These are phyloP conservation scores for Comarum palustre DNA, from an alignment of 306 rosid species.

Conservation along the genomic window DNA sequence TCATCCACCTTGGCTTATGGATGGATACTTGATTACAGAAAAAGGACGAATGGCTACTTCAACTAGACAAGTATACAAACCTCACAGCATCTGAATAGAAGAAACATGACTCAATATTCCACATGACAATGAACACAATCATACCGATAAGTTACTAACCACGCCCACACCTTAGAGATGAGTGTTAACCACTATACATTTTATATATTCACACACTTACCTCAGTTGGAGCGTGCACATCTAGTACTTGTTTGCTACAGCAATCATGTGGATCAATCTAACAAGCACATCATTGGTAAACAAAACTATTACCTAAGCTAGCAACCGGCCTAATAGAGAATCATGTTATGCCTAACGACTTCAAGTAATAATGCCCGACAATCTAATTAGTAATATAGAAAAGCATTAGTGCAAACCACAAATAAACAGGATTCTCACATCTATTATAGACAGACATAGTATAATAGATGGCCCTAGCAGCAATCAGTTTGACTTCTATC, in stretches of 20 bases:
- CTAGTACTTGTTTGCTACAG: background rate
- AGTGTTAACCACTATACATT: background rate
- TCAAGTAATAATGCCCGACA: background rate
- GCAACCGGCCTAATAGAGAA: background rate
- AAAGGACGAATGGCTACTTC: background rate
- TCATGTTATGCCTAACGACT: background rate
- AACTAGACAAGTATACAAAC: background rate
- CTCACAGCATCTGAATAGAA: background rate
- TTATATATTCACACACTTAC: background rate
- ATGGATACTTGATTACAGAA: background rate
- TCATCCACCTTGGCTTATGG: background rate
- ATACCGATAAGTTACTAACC: background rate
- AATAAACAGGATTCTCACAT: background rate
- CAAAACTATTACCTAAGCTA: too few species aligned
- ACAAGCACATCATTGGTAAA: constrained; percentile 1
- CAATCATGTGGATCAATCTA: background rate
- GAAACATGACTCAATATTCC: background rate
- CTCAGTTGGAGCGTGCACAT: background rate
- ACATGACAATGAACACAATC: background rate
- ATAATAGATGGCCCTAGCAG: background rate
- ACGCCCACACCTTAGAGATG: background rate
- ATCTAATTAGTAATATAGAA: background rate
- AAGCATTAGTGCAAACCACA: background rate
- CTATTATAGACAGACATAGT: background rate
- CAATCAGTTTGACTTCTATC: background rate